Base-by-base conservation (phyloP, 176 grass and related monocot genomes). In the Chrysopogon serrulatus region DNA sequence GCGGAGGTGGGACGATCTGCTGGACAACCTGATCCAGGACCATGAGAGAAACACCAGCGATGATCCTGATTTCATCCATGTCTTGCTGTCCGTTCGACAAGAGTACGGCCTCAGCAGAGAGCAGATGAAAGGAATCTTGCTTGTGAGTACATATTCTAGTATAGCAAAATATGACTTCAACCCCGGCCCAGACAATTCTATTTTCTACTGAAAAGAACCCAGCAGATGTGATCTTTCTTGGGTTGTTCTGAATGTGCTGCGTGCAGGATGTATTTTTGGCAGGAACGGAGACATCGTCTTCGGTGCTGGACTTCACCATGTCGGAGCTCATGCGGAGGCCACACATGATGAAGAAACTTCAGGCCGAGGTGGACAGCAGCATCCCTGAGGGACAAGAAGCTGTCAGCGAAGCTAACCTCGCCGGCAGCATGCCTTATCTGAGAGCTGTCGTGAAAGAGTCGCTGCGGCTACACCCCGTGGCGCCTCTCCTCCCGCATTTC, bases 181-280 rank as follows among this genome's bases (percentile, higher is more conserved):
- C 5, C n/a, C n/a, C n/a, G n/a, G 23, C 23, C 4, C 15, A 15
- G n/a, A n/a, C n/a, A n/a, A n/a, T n/a, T n/a, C n/a, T n/a, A n/a
- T n/a, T n/a, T n/a, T n/a, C n/a, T n/a, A n/a, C n/a, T n/a, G n/a
- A n/a, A n/a, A n/a, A n/a, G n/a, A n/a, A n/a, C n/a, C n/a, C n/a
- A n/a, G n/a, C n/a, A n/a, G n/a, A n/a, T n/a, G n/a, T n/a, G n/a
- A 34, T 21, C 44, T 23, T 63, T 31, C 27, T 64, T 4, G 9
- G 14, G n/a, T n/a, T 5, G 2, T 31, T 31, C 18, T 24, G 6
- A 10, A 2, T 8, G 19, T 18, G 8, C 3, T 21, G 27, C 23
- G 70, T 14, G 47, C 77, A 92, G 90, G 90, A 92, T 33, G 80
- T 92, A 34, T 84, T 89, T 33, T 70, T 65, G 5, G 91, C 56